Conservation (phyloP, 2,329 filamentous ascomycete species). For the Aspergillus ustus region DNA sequence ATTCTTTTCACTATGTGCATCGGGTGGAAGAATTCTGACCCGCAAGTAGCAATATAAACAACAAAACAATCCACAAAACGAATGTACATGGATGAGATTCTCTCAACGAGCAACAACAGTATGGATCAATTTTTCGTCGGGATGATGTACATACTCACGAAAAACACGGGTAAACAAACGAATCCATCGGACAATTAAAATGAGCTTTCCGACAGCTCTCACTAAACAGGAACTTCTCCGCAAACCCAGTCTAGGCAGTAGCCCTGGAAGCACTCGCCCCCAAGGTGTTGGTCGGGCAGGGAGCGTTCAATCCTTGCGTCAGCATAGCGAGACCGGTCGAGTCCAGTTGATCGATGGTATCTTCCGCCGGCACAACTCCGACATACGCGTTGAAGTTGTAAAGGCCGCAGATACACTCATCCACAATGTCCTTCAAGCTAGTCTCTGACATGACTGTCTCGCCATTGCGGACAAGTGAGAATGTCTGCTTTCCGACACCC, state of each 20-base stretch:
- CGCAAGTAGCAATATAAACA: not conserved
- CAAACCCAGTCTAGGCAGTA: not conserved
- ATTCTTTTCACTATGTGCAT: not conserved
- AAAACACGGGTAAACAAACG: not conserved
- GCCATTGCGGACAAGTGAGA: constrained; percentile 50
- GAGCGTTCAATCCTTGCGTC: constrained; percentile 33
- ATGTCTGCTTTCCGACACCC: constrained; percentile 54
- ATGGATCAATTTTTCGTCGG: no score
- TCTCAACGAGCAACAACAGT: not conserved
- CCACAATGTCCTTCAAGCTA: constrained; percentile 56
- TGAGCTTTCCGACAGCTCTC: not conserved
- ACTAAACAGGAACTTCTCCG: not conserved
- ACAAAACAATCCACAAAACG: not conserved
- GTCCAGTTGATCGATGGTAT: constrained; percentile 41
- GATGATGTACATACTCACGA: not conserved
- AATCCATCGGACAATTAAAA: not conserved
- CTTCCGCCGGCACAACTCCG: constrained; percentile 51
- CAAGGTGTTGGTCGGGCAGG: constrained; percentile 36
- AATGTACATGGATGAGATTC: not conserved
- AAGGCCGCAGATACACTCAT: constrained; percentile 54
- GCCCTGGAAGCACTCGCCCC: constrained; percentile 8
- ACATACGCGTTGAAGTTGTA: constrained; percentile 65
- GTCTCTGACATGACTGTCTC: constrained; percentile 51
- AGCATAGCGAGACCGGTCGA: constrained; percentile 37
- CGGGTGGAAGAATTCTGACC: not conserved